Conservation (phyloP, 2,329 filamentous ascomycete genomes). For the Fusarium decemcellulare region DNA sequence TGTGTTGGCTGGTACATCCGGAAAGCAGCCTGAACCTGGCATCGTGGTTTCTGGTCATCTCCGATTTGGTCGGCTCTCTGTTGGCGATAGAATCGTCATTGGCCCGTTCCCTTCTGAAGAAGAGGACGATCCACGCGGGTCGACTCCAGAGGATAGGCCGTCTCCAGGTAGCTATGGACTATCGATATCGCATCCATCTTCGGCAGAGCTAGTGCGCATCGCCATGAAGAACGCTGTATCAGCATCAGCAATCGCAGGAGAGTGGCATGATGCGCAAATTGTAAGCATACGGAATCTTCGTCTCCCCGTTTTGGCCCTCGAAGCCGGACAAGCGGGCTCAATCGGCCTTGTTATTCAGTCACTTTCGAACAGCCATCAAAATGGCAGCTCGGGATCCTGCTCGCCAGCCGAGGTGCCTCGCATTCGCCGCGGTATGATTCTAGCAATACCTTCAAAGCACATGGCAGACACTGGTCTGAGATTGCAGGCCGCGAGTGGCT, state of each 20-base stretch:
- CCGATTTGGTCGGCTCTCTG: slow-evolving; percentile 81
- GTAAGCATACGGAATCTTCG: slow-evolving; percentile 91
- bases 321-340: slow-evolving; percentile 89
- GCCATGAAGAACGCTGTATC: slow-evolving; percentile 68
- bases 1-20: slow-evolving; percentile 34
- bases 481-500: slow-evolving; percentile 75
- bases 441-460: slow-evolving; percentile 74
- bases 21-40: slow-evolving; percentile 60
- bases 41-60: slow-evolving; percentile 89
- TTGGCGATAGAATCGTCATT: slow-evolving; percentile 83
- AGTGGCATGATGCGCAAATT: slow-evolving; percentile 86
- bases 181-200: slow-evolving; percentile 67
- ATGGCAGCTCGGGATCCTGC: slow-evolving; percentile 11
- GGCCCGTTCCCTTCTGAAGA: slow-evolving; percentile 81
- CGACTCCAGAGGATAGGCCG: slow-evolving; percentile 61
- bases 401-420: slow-evolving; percentile 52
- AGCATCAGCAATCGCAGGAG: slow-evolving; percentile 68
- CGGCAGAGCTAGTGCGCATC: slow-evolving; percentile 66
- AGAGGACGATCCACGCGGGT: slow-evolving; percentile 59
- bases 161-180: slow-evolving; percentile 64
- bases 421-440: slow-evolving; percentile 86
- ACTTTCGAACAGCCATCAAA: slow-evolving; percentile 15
- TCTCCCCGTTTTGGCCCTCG: slow-evolving; percentile 82
- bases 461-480: slow-evolving; percentile 70
- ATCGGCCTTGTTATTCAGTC: slow-evolving; percentile 80